A percentile compares a stretch with the other conserved stretches of the same genome.
These are phyloP conservation scores for Penicillium polonicum DNA, from an alignment of 2,329 filamentous ascomycete genomes.

Conservation along the genomic window DNA sequence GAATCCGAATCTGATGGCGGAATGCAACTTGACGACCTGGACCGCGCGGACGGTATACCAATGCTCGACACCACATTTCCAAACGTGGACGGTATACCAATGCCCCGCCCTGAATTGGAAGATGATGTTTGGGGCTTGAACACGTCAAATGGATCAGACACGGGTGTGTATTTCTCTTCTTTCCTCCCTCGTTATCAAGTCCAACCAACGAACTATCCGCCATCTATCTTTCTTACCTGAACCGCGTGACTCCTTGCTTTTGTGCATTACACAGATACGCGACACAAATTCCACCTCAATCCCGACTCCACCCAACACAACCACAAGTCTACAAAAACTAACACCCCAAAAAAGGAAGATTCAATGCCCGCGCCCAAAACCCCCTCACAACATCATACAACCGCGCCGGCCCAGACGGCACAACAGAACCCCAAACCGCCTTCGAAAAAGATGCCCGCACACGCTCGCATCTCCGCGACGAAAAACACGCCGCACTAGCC, in stretches of 20 bases:
- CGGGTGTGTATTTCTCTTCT: neutral
- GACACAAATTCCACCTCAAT: neutral
- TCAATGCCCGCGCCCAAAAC: neutral
- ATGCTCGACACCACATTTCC: neutral
- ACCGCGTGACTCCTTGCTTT: neutral
- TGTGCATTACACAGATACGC: neutral
- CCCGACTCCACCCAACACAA: neutral
- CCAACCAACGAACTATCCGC: neutral
- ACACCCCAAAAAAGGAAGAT: neutral
- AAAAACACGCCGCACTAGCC: conserved; percentile 39
- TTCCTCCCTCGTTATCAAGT: neutral
- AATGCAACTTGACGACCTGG: conserved; percentile 26
- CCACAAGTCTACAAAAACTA: neutral
- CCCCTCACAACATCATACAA: neutral
- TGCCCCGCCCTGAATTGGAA: neutral
- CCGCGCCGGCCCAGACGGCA: neutral
- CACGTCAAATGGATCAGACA: neutral
- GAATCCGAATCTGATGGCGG: conserved; percentile 23
- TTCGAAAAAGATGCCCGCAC: conserved; percentile 3
- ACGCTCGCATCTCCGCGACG: conserved; percentile 32
- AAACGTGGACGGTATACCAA: neutral
- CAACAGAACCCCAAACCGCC: neutral
- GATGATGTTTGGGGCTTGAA: neutral
- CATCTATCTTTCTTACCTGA: too few relatives aligned
- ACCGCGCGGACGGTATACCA: neutral